Conservation (phyloP, 805 yeast species). For the Wickerhamomyces rabaulensis region DNA sequence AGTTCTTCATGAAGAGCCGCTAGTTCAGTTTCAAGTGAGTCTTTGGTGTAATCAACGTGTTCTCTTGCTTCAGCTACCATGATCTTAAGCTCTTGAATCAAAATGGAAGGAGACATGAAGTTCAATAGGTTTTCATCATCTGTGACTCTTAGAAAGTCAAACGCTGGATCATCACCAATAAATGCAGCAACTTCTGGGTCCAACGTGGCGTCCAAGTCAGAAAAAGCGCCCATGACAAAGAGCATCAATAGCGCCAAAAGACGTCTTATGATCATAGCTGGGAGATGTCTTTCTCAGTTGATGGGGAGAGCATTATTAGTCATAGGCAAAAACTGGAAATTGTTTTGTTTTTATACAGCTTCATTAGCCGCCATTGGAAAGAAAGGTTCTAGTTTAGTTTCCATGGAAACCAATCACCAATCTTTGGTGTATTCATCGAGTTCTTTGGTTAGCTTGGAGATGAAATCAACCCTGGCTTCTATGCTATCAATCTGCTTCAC, state of each 20-base stretch:
- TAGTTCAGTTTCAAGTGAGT: conserved; percentile 10
- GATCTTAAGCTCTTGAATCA: conserved; percentile 7
- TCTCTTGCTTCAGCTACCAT: not conserved
- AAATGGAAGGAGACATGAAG: conserved; percentile 1
- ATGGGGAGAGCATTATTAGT: too few species aligned
- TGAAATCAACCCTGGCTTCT: conserved; percentile 12
- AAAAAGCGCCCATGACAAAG: not conserved
- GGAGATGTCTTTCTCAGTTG: too few species aligned
- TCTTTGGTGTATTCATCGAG: conserved; percentile 14
- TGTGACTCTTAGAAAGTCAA: conserved; percentile 3
- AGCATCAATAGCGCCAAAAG: not conserved
- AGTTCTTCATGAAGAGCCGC: conserved; percentile 8
- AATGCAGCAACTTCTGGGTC: not conserved
- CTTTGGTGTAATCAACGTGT: not conserved
- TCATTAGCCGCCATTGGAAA: conserved; percentile 13
- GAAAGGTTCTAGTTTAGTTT: too few species aligned
- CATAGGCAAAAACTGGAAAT: not conserved
- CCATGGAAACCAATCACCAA: not conserved
- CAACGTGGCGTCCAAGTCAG: not conserved
- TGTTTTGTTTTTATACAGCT: not conserved
- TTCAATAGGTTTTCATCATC: conserved; percentile 2
- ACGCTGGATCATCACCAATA: conserved; percentile 2
- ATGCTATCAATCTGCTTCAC: conserved; percentile 7
- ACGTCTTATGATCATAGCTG: not conserved
- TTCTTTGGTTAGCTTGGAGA: conserved; percentile 16